A percentile compares a stretch with the other conserved stretches of the same genome.
These are phyloP conservation scores for Sporothrix humicola DNA, from an alignment of 2,329 filamentous ascomycete genomes.

Conservation along the genomic window DNA sequence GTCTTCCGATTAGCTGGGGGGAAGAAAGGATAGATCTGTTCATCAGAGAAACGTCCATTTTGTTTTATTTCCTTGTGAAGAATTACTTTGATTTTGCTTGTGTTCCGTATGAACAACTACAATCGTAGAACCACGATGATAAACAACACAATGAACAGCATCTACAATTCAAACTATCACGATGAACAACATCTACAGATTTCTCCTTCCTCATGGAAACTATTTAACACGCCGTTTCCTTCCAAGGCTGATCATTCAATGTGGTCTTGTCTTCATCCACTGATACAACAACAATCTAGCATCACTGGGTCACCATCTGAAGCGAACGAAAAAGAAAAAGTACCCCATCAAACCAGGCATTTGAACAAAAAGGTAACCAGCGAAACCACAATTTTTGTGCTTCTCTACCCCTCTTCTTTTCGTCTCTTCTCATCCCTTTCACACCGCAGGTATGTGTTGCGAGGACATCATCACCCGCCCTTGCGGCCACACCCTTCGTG, in stretches of 20 bases:
- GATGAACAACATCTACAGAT: not conserved
- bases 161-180: too few relatives aligned
- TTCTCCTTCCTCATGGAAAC: not conserved
- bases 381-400: not conserved
- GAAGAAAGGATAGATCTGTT: too few relatives aligned
- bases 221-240: conserved; percentile 8
- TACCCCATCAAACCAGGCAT: not conserved
- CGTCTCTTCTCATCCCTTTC: not conserved
- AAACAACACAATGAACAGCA: not conserved
- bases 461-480: not conserved
- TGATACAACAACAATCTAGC: not conserved
- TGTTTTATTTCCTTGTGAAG: too few relatives aligned
- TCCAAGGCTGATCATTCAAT: not conserved
- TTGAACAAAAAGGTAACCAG: not conserved
- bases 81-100: too few relatives aligned
- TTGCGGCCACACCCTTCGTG: not conserved
- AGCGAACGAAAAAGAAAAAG: not conserved
- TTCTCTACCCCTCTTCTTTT: not conserved
- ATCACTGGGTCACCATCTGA: not conserved
- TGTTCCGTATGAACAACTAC: too few relatives aligned
- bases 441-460: not conserved
- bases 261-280: not conserved
- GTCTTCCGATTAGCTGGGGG: too few relatives aligned
- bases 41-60: too few relatives aligned
- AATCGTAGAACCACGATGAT: not conserved